Conservation (phyloP, 306 rosid genomes). For the Nissolia schottii region DNA sequence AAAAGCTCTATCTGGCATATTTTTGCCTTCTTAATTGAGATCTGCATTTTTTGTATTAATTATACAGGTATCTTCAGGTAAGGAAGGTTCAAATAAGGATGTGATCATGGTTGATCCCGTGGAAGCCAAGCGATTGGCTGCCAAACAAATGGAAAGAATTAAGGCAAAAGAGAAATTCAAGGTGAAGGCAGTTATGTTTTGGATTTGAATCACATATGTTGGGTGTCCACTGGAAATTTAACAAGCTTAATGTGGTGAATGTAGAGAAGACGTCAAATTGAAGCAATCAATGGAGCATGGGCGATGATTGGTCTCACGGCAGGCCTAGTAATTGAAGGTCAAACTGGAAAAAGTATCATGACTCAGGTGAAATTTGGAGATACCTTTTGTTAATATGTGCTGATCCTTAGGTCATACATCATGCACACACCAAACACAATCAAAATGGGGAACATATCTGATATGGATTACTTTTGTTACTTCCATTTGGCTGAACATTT, state of each 20-base stretch:
- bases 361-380: conserved; percentile 54
- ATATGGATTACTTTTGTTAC: background rate
- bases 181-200: conserved; percentile 41
- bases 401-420: background rate
- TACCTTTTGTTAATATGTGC: background rate
- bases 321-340: conserved; percentile 77
- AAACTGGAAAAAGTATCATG: conserved; percentile 72
- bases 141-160: conserved; percentile 76
- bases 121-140: conserved; percentile 90
- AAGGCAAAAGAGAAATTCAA: conserved; percentile 71
- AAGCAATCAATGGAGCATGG: conserved; percentile 95
- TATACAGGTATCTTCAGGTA: conserved; percentile 59
- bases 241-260: conserved; percentile 27
- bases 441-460: background rate
- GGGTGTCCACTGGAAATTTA: conserved; percentile 16
- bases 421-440: conserved; percentile 1
- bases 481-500: conserved; percentile 22
- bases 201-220: background rate
- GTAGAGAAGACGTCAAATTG: conserved; percentile 80
- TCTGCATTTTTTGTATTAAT: background rate
- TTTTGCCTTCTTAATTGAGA: background rate
- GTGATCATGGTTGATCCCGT: conserved; percentile 94
- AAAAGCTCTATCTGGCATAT: background rate
- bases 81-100: conserved; percentile 38
- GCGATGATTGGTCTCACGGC: conserved; percentile 94